These are phyloP conservation scores for Pseudoturritis turrita DNA, from an alignment of 345 rosid genomes.

Conservation along the genomic window DNA sequence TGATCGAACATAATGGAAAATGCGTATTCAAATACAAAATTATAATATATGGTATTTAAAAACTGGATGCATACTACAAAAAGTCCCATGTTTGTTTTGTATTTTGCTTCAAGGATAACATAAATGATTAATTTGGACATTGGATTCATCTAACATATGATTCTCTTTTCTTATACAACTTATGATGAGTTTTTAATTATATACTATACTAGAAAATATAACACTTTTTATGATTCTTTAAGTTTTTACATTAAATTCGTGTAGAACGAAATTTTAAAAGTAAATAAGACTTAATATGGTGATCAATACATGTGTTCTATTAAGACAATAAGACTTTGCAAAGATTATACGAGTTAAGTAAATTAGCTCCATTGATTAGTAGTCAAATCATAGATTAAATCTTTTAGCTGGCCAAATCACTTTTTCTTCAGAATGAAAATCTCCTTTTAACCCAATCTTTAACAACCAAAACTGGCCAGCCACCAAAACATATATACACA, in stretches of 20 bases:
- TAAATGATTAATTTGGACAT: neutral
- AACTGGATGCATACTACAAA: neutral
- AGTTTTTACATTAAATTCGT: too few species aligned
- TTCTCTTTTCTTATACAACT: neutral
- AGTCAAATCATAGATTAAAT: conserved; percentile 15
- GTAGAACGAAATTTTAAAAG: too few species aligned
- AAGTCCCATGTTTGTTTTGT: neutral
- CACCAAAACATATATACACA: conserved; percentile 9
- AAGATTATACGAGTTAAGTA: neutral
- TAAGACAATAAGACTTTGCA: too few species aligned
- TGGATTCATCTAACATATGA: neutral
- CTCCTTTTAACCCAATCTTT: conserved; percentile 25
- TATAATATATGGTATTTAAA: neutral
- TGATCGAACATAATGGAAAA: neutral
- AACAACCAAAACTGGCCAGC: conserved; percentile 26
- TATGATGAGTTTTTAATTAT: neutral
- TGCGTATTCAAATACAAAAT: neutral
- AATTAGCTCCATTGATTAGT: neutral
- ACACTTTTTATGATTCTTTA: too few species aligned
- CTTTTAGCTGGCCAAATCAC: conserved; percentile 27
- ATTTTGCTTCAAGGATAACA: neutral
- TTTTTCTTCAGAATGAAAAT: neutral
- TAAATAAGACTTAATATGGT: too few species aligned
- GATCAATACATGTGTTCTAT: too few species aligned
- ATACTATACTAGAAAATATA: too few species aligned